phyloP scores from a whole-genome alignment of 257 asterid genomes.

The Perilla frutescens region DNA sequence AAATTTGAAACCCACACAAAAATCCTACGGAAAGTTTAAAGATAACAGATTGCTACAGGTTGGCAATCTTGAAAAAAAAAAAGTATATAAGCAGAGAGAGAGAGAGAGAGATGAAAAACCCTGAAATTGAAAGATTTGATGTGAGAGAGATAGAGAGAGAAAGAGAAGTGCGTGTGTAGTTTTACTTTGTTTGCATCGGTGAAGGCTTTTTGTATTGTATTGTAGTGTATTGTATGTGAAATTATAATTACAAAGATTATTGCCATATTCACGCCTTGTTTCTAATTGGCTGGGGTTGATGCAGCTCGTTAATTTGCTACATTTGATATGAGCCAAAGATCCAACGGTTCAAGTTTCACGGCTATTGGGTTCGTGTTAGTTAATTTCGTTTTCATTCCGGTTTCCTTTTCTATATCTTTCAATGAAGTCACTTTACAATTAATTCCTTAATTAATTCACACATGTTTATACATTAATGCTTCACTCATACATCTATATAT shows the following conservation, averaged over 20 bases:
- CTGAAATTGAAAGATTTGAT: constrained; percentile 39
- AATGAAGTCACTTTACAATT: background rate
- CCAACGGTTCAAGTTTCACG: constrained; percentile 24
- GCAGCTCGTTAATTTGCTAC: constrained; percentile 17
- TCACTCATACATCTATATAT: background rate
- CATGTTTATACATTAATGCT: background rate
- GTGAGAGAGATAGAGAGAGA: constrained; percentile 4
- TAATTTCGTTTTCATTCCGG: constrained; percentile 24
- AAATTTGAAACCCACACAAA: background rate
- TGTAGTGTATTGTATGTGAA: background rate
- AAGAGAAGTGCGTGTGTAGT: constrained; percentile 7
- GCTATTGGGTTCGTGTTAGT: background rate
- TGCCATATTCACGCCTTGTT: constrained; percentile 25
- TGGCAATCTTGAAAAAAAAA: constrained; percentile 25
- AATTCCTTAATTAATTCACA: background rate
- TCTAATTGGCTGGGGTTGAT: background rate
- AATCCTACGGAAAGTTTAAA: background rate
- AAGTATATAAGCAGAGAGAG: constrained; percentile 15
- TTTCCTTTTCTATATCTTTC: background rate
- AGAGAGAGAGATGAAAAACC: constrained; percentile 30
- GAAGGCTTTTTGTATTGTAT: background rate
- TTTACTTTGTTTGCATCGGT: constrained; percentile 25
- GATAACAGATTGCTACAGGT: constrained; percentile 20
- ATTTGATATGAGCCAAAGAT: constrained; percentile 13
- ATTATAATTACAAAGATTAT: background rate